Evolutionary conservation across 148 eudicot genomes (phyloP).

Genomic region (Simmondsia chinensis): DNA sequence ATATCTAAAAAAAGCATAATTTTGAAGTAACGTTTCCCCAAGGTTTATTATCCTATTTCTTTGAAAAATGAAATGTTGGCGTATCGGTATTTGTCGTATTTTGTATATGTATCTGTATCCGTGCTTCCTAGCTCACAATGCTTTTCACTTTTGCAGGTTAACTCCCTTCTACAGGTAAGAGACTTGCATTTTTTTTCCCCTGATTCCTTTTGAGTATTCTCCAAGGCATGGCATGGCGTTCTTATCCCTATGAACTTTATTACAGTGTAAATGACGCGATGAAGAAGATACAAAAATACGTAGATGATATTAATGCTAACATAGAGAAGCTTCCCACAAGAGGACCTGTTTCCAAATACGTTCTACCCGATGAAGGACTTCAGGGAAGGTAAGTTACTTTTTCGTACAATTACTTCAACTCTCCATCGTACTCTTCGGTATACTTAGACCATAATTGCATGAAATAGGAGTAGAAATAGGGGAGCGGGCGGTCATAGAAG

Average conservation of each 20-base stretch:
- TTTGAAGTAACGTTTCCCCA: too few species aligned
- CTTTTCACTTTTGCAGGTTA: slow-evolving; percentile 52
- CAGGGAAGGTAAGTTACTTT: slow-evolving; percentile 62
- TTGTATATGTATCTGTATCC: too few species aligned
- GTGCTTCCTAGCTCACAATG: too few species aligned
- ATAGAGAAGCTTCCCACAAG: slow-evolving; percentile 71
- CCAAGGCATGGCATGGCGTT: neutral
- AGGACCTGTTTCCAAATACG: slow-evolving; percentile 94
- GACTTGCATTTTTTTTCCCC: neutral
- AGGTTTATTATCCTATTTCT: too few species aligned
- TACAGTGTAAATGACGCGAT: slow-evolving; percentile 69
- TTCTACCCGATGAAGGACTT: slow-evolving; percentile 74
- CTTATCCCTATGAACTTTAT: slow-evolving; percentile 1
- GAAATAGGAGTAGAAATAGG: too few species aligned
- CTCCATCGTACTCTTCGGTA: too few species aligned
- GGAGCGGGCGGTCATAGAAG: too few species aligned
- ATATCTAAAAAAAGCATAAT: too few species aligned
- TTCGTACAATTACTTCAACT: too few species aligned
- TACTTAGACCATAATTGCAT: too few species aligned
- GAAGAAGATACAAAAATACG: slow-evolving; percentile 67
- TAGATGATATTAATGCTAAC: slow-evolving; percentile 79
- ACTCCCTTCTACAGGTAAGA: slow-evolving; percentile 93
- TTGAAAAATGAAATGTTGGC: too few species aligned
- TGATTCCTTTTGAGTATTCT: neutral
- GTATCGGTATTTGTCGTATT: too few species aligned